Base-by-base conservation (phyloP, 2,329 filamentous ascomycete species). In the Fusarium sp. region DNA sequence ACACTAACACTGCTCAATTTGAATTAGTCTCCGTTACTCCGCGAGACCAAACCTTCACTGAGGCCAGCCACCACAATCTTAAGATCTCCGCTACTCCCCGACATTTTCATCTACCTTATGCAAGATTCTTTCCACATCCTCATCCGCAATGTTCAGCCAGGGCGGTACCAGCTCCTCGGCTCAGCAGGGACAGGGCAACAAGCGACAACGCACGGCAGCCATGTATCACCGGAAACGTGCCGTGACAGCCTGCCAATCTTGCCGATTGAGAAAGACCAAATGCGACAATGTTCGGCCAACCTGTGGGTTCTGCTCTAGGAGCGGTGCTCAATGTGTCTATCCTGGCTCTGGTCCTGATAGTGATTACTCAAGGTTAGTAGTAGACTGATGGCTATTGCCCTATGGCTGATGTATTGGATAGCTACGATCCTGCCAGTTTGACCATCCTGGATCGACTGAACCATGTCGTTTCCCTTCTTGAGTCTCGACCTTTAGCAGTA, bases 231-330 rank as follows among this genome's bases (percentile, higher is more conserved):
- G 44, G 18, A 73, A 62, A 38, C 59, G 70, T 2, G 61, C 53
- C 4, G 55, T 68, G 10, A 44, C 51, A 10, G 47, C 61, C 2
- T 72, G 66, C 24, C 58, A 72, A 31, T 70, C 63, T 22, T 73
- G 71, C 13, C 42, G 71, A 36, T 22, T 54, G 24, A 48, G 60
- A 0, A 67, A 72, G 44, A 60, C 59, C 12, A 64, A 65, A 22
- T 75, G 73, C 33, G 62, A 74, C 15, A 72, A 70, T 45, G 59
- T 44, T 13, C 44, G 65, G 1, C 68, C 68, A 15, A 50, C 56
- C 30, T 65, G 51, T 31, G 68, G 60, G 3, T 24, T 69, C 7
- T 55, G 65, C 10, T 59, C 65, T 0, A 47, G 35, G 8, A 55
- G n/a, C 22, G 51, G 35, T 6, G 51, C 54, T 28, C 30, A 50